Conservation (phyloP, 176 grass and related monocot genomes). For the Bolboschoenus planiculmis region DNA sequence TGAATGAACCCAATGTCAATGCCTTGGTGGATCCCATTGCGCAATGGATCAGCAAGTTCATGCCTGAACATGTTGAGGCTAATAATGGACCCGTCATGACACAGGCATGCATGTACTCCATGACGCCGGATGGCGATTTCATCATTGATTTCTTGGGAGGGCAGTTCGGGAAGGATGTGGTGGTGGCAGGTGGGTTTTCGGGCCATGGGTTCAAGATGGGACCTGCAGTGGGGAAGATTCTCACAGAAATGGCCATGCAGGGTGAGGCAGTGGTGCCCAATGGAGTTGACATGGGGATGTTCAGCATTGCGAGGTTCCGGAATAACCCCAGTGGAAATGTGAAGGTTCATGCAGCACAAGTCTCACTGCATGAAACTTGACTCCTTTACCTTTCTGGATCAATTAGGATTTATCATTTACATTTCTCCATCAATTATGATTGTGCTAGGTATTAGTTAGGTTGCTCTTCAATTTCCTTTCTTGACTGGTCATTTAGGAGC, state of each 20-base stretch:
- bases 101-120: conserved; percentile 89
- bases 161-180: conserved; percentile 64
- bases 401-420: not conserved
- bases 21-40: conserved; percentile 40
- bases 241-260: conserved; percentile 58
- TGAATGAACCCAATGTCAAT: not conserved
- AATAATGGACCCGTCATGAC: conserved; percentile 43
- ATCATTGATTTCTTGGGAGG: conserved; percentile 74
- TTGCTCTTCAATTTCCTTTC: not conserved
- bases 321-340: conserved; percentile 45
- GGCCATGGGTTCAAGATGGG: conserved; percentile 94
- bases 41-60: conserved; percentile 48
- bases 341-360: conserved; percentile 20
- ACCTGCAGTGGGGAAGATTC: conserved; percentile 50
- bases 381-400: not conserved
- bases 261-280: conserved; percentile 28
- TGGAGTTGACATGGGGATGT: conserved; percentile 45
- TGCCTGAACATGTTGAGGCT: conserved; percentile 43
- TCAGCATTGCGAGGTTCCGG: conserved; percentile 46
- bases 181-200: conserved; percentile 79
- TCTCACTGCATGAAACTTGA: conserved; percentile 10
- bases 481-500: not conserved
- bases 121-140: conserved; percentile 83
- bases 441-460: not conserved
- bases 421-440: not conserved